Conservation (phyloP, 371 early-diverging fungal species). For the Rhizoclosmatium hyalinum region DNA sequence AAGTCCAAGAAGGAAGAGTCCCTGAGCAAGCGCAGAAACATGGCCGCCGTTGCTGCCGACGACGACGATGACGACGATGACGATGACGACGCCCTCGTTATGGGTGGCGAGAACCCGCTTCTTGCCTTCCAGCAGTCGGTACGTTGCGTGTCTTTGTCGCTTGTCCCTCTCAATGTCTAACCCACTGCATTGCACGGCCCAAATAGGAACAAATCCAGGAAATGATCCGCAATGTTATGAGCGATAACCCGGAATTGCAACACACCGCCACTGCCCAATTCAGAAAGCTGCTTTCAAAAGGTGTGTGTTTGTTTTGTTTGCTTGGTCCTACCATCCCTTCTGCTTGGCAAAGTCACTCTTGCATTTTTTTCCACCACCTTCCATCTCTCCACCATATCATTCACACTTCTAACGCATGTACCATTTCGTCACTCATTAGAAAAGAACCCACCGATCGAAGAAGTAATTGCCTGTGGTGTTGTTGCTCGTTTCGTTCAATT, state of each 20-base stretch:
- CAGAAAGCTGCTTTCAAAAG: constrained; percentile 95
- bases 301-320: constrained; percentile 32
- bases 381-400: not conserved
- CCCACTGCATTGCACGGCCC: not conserved
- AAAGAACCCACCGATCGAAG: constrained; percentile 97
- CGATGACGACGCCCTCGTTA: not conserved
- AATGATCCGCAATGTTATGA: constrained; percentile 79
- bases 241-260: constrained; percentile 79
- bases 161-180: not conserved
- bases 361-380: constrained; percentile 1
- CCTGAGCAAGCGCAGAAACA: constrained; percentile 90
- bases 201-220: constrained; percentile 70
- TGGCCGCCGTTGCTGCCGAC: constrained; percentile 72
- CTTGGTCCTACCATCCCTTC: not conserved
- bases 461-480: constrained; percentile 93
- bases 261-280: constrained; percentile 89
- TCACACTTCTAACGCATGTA: not conserved
- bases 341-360: not conserved
- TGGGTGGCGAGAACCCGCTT: constrained; percentile 6
- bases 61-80: constrained; percentile 76
- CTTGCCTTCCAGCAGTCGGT: constrained; percentile 11
- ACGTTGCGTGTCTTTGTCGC: not conserved
- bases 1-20: constrained; percentile 96
- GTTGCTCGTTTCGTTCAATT: constrained; percentile 97
- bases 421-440: constrained; percentile 53